Evolutionary conservation across 768 basidiomycete genomes (phyloP), one percentile per base, ranked within the genome.

Genomic region (Pleurotus cornucopiae): DNA sequence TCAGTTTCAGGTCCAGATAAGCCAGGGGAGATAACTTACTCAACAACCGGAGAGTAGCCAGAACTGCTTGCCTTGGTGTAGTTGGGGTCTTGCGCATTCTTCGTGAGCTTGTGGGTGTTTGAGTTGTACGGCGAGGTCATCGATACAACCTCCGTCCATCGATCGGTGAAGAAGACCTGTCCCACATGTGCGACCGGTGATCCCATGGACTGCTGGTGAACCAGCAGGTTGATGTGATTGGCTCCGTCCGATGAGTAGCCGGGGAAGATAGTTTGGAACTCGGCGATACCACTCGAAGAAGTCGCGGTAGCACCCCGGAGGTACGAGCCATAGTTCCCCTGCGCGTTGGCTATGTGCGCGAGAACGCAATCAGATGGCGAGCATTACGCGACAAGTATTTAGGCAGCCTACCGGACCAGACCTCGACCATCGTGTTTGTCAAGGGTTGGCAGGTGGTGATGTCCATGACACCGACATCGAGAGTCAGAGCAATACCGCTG

Each of bases 381-480:
- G n/a, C 7, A 49, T 30, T 2, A 25, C 23, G 20, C 18, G 59
- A n/a, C 14, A 44, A 44, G 6, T 21, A 48, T 16, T 43, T 38
- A 54, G n/a, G 30, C 13, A 26, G 44, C 67, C 54, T 45, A 68
- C 66, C 26, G 47, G 64, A 60, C 69, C 70, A 75, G 57, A 75
- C 61, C 47, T 77, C 75, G 21, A 77, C 72, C 69, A 74, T 69
- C 13, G 65, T 67, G 57, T 72, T 69, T 11, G 66, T 41, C 45
- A 75, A 61, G 1, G 75, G 73, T 56, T 73, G 51, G 66, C 76
- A 77, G 16, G 74, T 73, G n/a, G 67, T 62, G 2, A 71, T 67
- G 56, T 76, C 69, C 55, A 77, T 62, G 37, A 76, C 61, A 39
- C 70, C 71, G 34, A 77, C 66, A 57, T 77, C 73, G 41, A 77